Evolutionary conservation across 345 rosid genomes (phyloP), one percentile per base, ranked within the genome.

Genomic region (Euphorbia lathyris): DNA sequence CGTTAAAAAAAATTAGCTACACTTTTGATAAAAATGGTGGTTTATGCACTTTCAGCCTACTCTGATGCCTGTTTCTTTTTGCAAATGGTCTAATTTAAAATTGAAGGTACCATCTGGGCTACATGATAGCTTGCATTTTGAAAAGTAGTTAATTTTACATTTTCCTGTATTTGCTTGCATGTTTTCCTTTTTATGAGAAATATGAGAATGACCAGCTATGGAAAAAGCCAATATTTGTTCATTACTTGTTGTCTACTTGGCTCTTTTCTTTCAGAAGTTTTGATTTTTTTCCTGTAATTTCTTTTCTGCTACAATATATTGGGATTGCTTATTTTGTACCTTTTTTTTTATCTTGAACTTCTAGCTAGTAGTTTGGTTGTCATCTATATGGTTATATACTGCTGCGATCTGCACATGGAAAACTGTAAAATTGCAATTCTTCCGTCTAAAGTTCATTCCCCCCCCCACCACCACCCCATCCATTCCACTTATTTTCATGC

Each of bases 401-500:
- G n/a, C 63, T 38, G 38, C 22, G 40, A 19, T 58, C 48, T 59
- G 19, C n/a, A 8, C 43, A 36, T 66, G 50, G 29, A 43, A 32
- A 14, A 29, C n/a, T n/a, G 5, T 22, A 51, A 19, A 51, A 20
- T 51, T 51, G 10, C 52, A 55, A 40, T 19, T 34, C 60, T 47
- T 60, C 14, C 8, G 63, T 29, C 17, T 16, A 11, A 14, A 60
- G n/a, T 43, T 66, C 58, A 67, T 48, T 12, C 32, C n/a, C 10
- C 63, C 43, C 7, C 7, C 7, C 38, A n/a, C 36, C 59, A 61
- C 71, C 40, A 22, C 67, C 64, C 34, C 16, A 29, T 36, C 72
- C 36, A 38, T 52, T 71, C 62, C 34, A 59, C 72, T 67, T 74
- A 0, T 61, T 63, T n/a, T 48, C 58, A 27, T 69, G 71, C 23